Evolutionary conservation across 73 alveolate species (phyloP).

Genomic region (Paramecium pentaurelia): DNA sequence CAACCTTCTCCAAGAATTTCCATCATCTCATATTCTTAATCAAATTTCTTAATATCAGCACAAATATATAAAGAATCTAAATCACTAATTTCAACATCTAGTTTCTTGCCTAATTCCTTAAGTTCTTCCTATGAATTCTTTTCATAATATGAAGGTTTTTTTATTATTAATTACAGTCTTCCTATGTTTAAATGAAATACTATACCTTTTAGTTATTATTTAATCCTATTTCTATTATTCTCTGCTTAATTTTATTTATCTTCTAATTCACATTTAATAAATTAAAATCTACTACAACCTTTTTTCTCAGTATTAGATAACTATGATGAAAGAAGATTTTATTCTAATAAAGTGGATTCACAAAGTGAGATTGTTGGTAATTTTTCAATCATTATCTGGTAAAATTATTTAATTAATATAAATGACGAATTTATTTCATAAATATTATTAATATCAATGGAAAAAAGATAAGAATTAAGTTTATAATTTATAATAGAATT

Average conservation of each 20-base stretch:
- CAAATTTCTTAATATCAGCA: background rate
- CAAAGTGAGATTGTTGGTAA: background rate
- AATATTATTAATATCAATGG: background rate
- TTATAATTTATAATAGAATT: background rate
- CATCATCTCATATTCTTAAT: conserved; percentile 26
- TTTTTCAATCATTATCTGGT: background rate
- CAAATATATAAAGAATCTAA: background rate
- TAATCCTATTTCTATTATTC: background rate
- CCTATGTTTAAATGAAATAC: background rate
- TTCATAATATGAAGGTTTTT: background rate
- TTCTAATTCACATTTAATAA: background rate
- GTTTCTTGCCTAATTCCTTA: background rate
- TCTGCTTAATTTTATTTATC: background rate
- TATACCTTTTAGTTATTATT: conserved; percentile 15
- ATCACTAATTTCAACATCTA: background rate
- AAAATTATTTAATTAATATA: background rate
- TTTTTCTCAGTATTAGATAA: background rate
- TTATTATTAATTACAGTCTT: background rate
- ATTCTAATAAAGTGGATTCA: background rate
- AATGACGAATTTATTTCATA: background rate
- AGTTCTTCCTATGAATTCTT: background rate
- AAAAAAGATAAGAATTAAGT: too few relatives aligned
- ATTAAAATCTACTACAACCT: background rate
- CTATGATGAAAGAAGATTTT: background rate
- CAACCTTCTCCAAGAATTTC: conserved; percentile 64